Evolutionary conservation across 768 basidiomycete species (phyloP), one percentile per base, ranked within the genome.

Genomic region (Mycena floridula): DNA sequence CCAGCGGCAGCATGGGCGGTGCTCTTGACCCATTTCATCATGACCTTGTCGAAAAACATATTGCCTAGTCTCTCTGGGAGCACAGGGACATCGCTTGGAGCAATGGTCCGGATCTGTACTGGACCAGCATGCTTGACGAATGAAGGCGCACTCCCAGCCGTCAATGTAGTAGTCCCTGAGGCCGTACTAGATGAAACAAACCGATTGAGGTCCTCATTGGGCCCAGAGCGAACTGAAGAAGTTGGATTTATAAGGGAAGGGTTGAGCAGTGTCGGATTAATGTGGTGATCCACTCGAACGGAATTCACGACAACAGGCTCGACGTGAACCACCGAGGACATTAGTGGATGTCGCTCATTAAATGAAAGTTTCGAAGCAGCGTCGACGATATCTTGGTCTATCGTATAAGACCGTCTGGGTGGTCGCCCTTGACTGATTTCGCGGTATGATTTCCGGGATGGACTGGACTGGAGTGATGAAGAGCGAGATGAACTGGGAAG

Each of bases 181-280:
- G 80, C 74, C 7, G 92, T 93, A 55, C 90, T 89, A 12, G 89
- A 85, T 5, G 92, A 94, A 7, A 94, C 89, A 56, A 89, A 90
- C 21, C 93, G 85, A 55, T 86, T 89, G 37, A 93, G 70, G 58
- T 93, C 91, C 15, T 82, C 82, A 50, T 77, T 77, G 13, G 73
- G 66, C 2, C 71, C 66, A 25, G 70, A 59, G 22, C 74, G 79
- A 21, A 79, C 49, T 25, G 80, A 76, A 16, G 70, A 69, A 7
- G 77, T 64, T 22, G 79, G 75, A 56, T 78, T 71, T 4, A 35
- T 4, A 15, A 15, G 32, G 32, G 32, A 18, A 35, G 18, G 15
- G 13, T 13, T 4, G 18, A 35, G 32, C 15, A 35, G 32, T 15
- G 15, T 18, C 32, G 3, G 32, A 35, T 35, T 35, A 15, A 18